Conservation (phyloP, 2,329 filamentous ascomycete genomes). For the Cladosporium sp. region DNA sequence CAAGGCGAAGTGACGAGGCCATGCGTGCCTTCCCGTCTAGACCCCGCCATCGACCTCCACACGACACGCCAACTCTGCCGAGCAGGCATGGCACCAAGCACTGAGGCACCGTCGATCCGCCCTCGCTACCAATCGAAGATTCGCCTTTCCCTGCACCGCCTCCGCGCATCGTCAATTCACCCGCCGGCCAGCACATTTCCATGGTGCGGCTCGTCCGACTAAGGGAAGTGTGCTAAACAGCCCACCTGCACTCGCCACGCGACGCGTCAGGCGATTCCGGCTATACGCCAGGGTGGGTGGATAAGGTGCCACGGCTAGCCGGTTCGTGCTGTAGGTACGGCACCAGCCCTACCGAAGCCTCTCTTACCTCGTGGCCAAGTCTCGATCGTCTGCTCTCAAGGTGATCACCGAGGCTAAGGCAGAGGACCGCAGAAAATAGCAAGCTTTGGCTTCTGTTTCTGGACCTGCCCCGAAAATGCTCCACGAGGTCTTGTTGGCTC, state of each 20-base stretch:
- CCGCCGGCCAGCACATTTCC: background rate
- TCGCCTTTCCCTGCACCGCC: background rate
- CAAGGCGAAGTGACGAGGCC: background rate
- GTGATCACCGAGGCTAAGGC: background rate
- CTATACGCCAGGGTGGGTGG: background rate
- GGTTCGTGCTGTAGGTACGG: background rate
- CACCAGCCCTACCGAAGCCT: background rate
- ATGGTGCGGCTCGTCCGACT: background rate
- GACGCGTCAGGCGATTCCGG: background rate
- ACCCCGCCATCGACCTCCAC: slow-evolving; percentile 2
- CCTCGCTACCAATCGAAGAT: background rate
- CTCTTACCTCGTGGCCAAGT: background rate
- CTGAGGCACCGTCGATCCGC: background rate
- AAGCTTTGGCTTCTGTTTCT: background rate
- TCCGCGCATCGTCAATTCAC: background rate
- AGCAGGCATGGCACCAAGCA: background rate
- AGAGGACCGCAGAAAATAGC: background rate
- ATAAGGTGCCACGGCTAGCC: too few relatives aligned
- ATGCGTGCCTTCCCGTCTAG: slow-evolving; percentile 2
- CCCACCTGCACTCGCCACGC: background rate
- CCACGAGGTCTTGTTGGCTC: slow-evolving; percentile 94
- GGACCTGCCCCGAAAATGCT: slow-evolving; percentile 60
- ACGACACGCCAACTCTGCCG: background rate
- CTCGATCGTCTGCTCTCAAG: background rate
- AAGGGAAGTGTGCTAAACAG: background rate